Evolutionary conservation across 441 rosid genomes (phyloP).

Genomic region (Populus hybrid): DNA sequence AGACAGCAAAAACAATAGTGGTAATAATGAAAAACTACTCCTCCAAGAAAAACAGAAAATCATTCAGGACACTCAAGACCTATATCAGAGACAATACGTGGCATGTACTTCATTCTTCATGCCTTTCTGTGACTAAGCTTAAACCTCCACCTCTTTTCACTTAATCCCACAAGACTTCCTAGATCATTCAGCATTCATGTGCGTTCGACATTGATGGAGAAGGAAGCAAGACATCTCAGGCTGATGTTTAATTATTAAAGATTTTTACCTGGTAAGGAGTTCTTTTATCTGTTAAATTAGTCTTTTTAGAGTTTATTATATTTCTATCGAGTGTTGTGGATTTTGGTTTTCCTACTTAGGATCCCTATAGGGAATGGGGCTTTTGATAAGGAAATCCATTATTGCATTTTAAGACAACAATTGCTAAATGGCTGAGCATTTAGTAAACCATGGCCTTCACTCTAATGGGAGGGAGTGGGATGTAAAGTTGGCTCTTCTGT

Average conservation of each 20-base stretch:
- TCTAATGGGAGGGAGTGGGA: too few relatives aligned
- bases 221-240: not conserved
- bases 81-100: not conserved
- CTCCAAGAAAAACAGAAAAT: not conserved
- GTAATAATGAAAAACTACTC: not conserved
- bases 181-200: not conserved
- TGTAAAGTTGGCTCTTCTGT: too few relatives aligned
- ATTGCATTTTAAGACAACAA: too few relatives aligned
- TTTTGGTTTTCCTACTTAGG: too few relatives aligned
- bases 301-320: too few relatives aligned
- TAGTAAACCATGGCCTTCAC: too few relatives aligned
- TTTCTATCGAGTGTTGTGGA: too few relatives aligned
- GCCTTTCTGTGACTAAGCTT: not conserved
- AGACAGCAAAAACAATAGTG: not conserved
- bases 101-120: not conserved
- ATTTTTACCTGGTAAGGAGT: not conserved
- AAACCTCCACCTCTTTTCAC: not conserved
- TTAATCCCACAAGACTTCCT: not conserved
- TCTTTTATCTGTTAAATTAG: too few relatives aligned
- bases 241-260: not conserved
- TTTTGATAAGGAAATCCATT: too few relatives aligned
- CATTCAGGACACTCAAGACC: not conserved
- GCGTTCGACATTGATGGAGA: not conserved
- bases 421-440: too few relatives aligned
- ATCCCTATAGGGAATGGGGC: too few relatives aligned